Evolutionary conservation across 495 filamentous ascomycete species (phyloP), one percentile per base, ranked within the genome.

Genomic region (Staphylotrichum tortipilum): DNA sequence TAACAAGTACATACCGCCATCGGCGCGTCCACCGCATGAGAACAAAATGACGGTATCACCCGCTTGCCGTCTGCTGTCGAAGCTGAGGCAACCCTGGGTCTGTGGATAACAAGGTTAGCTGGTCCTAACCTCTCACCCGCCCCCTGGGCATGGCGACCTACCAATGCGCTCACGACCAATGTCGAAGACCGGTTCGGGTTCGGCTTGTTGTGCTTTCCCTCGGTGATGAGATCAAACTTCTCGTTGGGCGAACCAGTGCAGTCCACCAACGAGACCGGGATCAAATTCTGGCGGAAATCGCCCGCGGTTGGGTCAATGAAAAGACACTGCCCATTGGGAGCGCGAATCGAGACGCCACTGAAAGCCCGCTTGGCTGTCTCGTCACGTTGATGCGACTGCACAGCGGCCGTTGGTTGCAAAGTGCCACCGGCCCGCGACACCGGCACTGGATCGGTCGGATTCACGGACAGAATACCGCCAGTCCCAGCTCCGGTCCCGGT

Each of bases 211-310:
- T 79, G 76, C 40, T 62, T 66, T 14, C 76, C 76, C 2, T 65
- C 56, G n/a, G 69, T 75, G 53, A 79, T 71, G 39, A 79, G 46
- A 57, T 79, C 75, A 47, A 71, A 79, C 60, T 75, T 75, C 65
- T 79, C 74, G 22, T 72, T 73, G 7, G 71, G 64, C 8, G 62
- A 51, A 7, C 73, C 74, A 1, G 62, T 57, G 59, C 76, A 79
- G 1, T 61, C 49, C 19, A 73, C 70, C 11, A 76, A 29, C 4
- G 60, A 57, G 11, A 79, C 63, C 0, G 76, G 76, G 36, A 79
- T 77, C 35, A 79, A 52, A 49, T 79, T 78, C 58, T 78, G 63
- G 1, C 76, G 69, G 62, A 79, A 79, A 35, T 79, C 76, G 18
- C 76, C 76, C 2, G 73, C 76, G 0, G 71, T 75, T 1, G 76